phyloP scores from a whole-genome alignment of 352 stramenopile species.

The Phytophthora cryptogea region DNA sequence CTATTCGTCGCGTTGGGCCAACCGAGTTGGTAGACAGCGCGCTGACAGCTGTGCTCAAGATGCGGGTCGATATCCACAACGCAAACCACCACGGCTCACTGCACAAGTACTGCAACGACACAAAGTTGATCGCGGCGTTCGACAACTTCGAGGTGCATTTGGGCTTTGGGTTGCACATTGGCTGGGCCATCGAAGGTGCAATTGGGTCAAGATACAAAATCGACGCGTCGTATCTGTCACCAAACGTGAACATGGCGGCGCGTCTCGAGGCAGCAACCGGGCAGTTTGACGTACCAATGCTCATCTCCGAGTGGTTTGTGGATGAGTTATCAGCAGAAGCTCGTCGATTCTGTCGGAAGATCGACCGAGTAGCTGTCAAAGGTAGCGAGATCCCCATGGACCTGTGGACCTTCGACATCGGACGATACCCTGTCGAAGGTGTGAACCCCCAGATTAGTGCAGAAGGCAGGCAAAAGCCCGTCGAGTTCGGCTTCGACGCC shows the following conservation, averaged over 20 bases:
- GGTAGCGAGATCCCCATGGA: constrained; percentile 95
- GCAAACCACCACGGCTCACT: constrained; percentile 88
- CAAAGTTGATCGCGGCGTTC: constrained; percentile 82
- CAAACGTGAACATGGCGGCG: constrained; percentile 97
- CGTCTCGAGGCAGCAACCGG: constrained; percentile 95
- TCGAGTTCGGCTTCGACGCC: constrained; percentile 79
- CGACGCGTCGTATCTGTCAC: constrained; percentile 97
- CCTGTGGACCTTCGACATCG: constrained; percentile 94
- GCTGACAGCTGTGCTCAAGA: constrained; percentile 96
- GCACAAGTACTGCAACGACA: constrained; percentile 84
- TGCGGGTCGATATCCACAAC: constrained; percentile 95
- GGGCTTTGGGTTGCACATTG: constrained; percentile 97
- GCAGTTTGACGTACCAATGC: constrained; percentile 95
- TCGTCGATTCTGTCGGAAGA: constrained; percentile 89
- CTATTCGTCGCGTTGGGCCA: constrained; percentile 52
- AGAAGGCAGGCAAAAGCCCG: constrained; percentile 75
- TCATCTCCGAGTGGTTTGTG: constrained; percentile 95
- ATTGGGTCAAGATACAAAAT: constrained; percentile 99
- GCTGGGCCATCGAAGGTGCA: constrained; percentile 98
- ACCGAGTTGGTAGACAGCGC: constrained; percentile 94
- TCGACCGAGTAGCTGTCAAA: constrained; percentile 97
- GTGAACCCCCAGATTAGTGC: constrained; percentile 50
- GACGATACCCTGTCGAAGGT: constrained; percentile 69
- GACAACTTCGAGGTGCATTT: constrained; percentile 93
- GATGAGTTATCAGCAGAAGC: constrained; percentile 91